Conservation (phyloP, 306 rosid genomes). For the Mimosa bimucronata region DNA sequence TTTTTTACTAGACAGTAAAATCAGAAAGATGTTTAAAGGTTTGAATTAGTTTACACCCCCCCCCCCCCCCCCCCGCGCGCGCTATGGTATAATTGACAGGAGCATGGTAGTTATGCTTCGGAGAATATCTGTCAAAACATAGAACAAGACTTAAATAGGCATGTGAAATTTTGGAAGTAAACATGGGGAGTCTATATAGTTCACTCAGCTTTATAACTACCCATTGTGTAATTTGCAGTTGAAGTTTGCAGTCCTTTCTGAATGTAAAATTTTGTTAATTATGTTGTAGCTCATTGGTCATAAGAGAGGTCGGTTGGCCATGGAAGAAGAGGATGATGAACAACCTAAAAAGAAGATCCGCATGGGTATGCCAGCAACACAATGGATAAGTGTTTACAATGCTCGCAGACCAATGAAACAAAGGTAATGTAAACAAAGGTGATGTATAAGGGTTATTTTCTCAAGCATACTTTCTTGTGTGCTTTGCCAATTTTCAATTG, state of each 20-base stretch:
- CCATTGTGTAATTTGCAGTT: background rate
- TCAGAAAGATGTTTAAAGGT: background rate
- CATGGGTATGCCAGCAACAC: slow-evolving; percentile 28
- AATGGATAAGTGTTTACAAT: slow-evolving; percentile 25
- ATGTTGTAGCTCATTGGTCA: slow-evolving; percentile 31
- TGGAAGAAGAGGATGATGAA: slow-evolving; percentile 31
- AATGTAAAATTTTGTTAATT: background rate
- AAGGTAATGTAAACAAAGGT: slow-evolving; percentile 41
- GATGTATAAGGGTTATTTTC: slow-evolving; percentile 68
- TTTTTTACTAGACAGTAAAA: background rate
- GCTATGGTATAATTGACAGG: background rate
- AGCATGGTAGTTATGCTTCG: background rate
- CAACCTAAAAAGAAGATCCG: slow-evolving; percentile 23
- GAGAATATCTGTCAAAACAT: background rate
- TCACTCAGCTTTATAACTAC: background rate
- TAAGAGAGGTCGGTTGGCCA: slow-evolving; percentile 27
- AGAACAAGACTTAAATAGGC: background rate
- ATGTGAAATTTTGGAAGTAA: background rate
- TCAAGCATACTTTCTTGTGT: slow-evolving; percentile 4
- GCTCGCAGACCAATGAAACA: slow-evolving; percentile 28
- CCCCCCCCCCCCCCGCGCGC: too few relatives aligned
- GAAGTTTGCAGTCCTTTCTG: slow-evolving; percentile 5
- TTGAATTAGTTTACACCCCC: background rate
- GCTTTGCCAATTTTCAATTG: background rate
- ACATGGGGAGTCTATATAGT: background rate